Conservation (phyloP, 176 grass and related monocot species). For the Zoysia pacifica region DNA sequence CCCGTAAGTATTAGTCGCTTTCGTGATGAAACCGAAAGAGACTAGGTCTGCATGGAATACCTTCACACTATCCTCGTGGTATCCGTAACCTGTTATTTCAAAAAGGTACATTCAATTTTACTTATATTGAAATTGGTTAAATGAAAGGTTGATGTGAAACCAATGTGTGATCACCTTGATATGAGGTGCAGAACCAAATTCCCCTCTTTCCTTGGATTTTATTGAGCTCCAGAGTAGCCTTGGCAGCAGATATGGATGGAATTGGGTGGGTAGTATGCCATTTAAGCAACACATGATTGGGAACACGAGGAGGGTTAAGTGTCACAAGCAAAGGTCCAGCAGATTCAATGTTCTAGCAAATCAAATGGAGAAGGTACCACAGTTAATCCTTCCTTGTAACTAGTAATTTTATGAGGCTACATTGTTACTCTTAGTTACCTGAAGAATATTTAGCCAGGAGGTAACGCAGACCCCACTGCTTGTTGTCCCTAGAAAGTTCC, state of each 20-base stretch:
- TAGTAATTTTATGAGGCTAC: background rate
- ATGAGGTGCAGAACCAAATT: constrained; percentile 84
- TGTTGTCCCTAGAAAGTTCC: constrained; percentile 79
- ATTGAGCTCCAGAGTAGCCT: constrained; percentile 63
- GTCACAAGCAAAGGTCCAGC: constrained; percentile 65
- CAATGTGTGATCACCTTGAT: constrained; percentile 58
- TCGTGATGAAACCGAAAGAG: background rate
- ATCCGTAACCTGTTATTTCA: constrained; percentile 60
- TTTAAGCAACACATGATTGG: constrained; percentile 59
- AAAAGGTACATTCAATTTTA: constrained; percentile 22
- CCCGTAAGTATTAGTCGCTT: background rate
- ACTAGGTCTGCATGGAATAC: background rate
- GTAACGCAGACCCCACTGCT: constrained; percentile 61
- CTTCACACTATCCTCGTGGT: constrained; percentile 82
- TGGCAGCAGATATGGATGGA: constrained; percentile 65
- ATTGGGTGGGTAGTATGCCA: constrained; percentile 83
- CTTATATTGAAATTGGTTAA: background rate
- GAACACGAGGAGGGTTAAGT: constrained; percentile 64
- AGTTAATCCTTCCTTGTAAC: background rate
- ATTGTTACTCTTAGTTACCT: constrained; percentile 44
- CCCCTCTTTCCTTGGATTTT: constrained; percentile 70
- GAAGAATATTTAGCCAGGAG: constrained; percentile 83
- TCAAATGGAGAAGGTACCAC: background rate
- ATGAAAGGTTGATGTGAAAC: background rate
- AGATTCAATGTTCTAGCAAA: constrained; percentile 65